Base-by-base conservation (phyloP, 768 basidiomycete species). In the Cystofilobasidium ferigula region DNA sequence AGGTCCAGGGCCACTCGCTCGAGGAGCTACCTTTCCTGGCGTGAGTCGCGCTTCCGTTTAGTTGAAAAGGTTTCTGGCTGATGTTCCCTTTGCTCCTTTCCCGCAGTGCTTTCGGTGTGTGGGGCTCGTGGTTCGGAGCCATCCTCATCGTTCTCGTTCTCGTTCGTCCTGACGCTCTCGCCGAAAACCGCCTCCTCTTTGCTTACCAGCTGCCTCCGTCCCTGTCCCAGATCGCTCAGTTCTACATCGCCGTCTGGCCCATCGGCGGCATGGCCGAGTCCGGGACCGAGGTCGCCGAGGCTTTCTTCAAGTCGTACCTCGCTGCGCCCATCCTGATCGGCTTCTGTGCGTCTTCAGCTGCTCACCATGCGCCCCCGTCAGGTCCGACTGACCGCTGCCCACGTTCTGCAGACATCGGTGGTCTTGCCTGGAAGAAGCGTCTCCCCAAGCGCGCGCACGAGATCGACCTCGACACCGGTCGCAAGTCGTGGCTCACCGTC, bases 1-100 rank as follows among this genome's bases (percentile, higher is more conserved):
- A 71, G 51, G 80, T 79, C 0, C 83, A 84, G 57, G 81, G 81
- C 24, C 78, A 81, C 64, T 71, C 74, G 1, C 74, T 84, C 12
- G 73, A 75, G 1, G 84, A 85, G 71, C 59, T 67, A 13, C 65
- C 65, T 12, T 67, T 61, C 65, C n/a, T 9, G 18, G 47, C 65
- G 45, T 47, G n/a, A 22, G 45, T 47, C 45, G n/a, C n/a, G n/a
- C 4, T 42, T 20, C 45, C 45, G 5, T n/a, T 14, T 5, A 12
- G 43, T 45, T 20, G 43, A 5, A 5, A 45, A 5, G 8, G 13
- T 12, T 20, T 22, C 43, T 20, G 43, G 5, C 43, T 20, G 10
- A 5, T 5, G 43, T n/a, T 47, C 22, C 9, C 2, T 8, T 47
- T 4, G 7, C n/a, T 13, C 45, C n/a, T n/a, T 47, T 24, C 10